These are phyloP conservation scores for Boletellus dicymbophilus DNA, from an alignment of 1,284 basidiomycete genomes.

Conservation along the genomic window DNA sequence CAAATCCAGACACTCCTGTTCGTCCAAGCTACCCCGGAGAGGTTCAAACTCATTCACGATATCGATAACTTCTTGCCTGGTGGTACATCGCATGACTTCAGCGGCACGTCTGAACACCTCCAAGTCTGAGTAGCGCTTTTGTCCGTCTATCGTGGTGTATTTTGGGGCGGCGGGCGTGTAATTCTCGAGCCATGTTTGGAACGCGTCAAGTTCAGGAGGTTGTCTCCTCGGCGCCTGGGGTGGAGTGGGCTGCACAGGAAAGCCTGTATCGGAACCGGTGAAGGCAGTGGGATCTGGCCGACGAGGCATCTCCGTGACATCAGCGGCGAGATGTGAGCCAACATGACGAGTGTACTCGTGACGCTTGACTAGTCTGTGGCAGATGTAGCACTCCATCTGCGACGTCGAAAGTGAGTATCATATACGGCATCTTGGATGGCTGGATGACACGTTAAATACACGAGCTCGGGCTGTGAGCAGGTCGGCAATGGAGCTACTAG, in stretches of 20 bases:
- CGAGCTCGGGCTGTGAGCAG: too few relatives aligned
- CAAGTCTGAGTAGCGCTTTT: background rate
- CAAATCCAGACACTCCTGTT: slow-evolving; percentile 17
- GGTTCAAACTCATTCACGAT: slow-evolving; percentile 19
- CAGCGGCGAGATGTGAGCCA: slow-evolving; percentile 5
- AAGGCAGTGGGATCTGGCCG: background rate
- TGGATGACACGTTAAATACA: too few relatives aligned
- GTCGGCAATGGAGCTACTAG: too few relatives aligned
- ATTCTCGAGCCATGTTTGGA: slow-evolving; percentile 17
- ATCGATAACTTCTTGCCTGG: slow-evolving; percentile 14
- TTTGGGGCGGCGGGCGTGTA: background rate
- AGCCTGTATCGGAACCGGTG: background rate
- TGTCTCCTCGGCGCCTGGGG: background rate
- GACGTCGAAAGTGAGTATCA: too few relatives aligned
- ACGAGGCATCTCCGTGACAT: background rate
- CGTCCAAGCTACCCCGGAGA: background rate
- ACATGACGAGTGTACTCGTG: slow-evolving; percentile 17
- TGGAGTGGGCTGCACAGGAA: slow-evolving; percentile 1
- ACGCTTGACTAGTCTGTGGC: slow-evolving; percentile 5
- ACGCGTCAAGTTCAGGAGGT: slow-evolving; percentile 8
- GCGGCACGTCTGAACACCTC: slow-evolving; percentile 5
- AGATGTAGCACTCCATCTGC: slow-evolving; percentile 18
- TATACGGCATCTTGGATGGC: too few relatives aligned
- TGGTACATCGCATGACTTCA: slow-evolving; percentile 11
- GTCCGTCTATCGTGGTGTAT: slow-evolving; percentile 27